These are phyloP conservation scores for Hemerocallis citrina DNA, from an alignment of 106 monocot species.

Conservation along the genomic window DNA sequence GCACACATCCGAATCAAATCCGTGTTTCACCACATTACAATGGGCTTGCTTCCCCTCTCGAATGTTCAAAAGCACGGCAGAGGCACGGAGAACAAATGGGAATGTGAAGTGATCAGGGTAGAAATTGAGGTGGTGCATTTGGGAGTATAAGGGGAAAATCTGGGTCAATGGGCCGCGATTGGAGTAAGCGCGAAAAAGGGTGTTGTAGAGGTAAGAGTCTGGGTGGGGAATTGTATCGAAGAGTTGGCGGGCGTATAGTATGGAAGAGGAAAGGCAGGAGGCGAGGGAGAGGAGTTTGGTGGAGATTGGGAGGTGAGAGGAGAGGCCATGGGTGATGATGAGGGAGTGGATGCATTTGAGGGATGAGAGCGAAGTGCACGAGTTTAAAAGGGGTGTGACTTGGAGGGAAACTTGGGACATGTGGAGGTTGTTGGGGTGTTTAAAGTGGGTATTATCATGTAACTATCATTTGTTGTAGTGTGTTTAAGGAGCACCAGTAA, in stretches of 20 bases:
- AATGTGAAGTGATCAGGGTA: constrained; percentile 35
- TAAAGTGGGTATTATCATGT: no score
- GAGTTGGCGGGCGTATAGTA: constrained; percentile 12
- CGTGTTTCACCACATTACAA: constrained; percentile 19
- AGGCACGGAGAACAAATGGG: constrained; percentile 42
- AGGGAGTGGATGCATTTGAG: constrained; percentile 14
- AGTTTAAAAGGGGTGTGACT: no score
- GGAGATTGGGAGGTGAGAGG: constrained; percentile 4
- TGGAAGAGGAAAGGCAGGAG: background rate
- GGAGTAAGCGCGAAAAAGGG: constrained; percentile 7
- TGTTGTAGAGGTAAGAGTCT: constrained; percentile 21
- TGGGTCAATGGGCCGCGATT: constrained; percentile 12
- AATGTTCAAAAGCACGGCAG: constrained; percentile 1
- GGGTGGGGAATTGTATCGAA: constrained; percentile 20
- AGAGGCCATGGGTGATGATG: constrained; percentile 19
- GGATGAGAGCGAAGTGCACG: constrained; percentile 1
- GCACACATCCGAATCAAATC: constrained; percentile 23
- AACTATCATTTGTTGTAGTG: no score
- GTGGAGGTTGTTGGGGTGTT: no score
- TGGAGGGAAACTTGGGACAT: no score
- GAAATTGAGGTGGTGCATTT: constrained; percentile 1
- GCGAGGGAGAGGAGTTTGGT: constrained; percentile 8
- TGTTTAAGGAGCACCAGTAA: no score
- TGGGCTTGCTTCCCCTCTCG: constrained; percentile 15
- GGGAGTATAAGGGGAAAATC: constrained; percentile 11